These are phyloP conservation scores for Theobroma cacao DNA, from an alignment of 345 rosid species.

Conservation along the genomic window DNA sequence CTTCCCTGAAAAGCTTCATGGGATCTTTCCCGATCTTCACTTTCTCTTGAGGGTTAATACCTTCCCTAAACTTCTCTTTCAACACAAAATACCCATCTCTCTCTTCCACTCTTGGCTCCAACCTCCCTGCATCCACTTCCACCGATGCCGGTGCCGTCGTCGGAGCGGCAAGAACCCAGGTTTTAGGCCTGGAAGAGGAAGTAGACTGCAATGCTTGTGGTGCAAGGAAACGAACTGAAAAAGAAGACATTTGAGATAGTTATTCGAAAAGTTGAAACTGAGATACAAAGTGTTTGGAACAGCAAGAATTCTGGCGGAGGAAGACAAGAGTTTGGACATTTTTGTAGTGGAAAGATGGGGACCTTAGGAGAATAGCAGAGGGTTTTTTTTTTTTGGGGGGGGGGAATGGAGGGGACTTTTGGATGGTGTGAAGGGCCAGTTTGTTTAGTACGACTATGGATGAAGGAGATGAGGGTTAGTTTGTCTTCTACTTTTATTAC, in stretches of 20 bases:
- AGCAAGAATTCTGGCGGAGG: constrained; percentile 10
- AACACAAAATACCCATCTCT: constrained; percentile 70
- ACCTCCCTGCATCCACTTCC: constrained; percentile 49
- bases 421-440: constrained; percentile 55
- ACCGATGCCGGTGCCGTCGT: constrained; percentile 24
- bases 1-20: constrained; percentile 79
- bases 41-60: constrained; percentile 88
- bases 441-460: not conserved
- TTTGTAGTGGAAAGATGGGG: constrained; percentile 38
- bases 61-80: constrained; percentile 82
- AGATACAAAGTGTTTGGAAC: not conserved
- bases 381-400: not conserved
- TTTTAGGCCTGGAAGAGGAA: constrained; percentile 38
- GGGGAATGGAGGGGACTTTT: constrained; percentile 41
- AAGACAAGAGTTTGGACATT: constrained; percentile 33
- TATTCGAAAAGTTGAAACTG: constrained; percentile 9
- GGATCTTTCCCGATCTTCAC: constrained; percentile 85
- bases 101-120: constrained; percentile 83
- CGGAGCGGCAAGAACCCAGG: constrained; percentile 39
- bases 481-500: not conserved
- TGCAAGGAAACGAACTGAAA: constrained; percentile 50
- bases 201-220: constrained; percentile 27
- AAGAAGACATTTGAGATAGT: constrained; percentile 37
- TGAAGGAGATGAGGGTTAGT: not conserved
- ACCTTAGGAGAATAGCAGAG: constrained; percentile 16